Base-by-base conservation (phyloP, 352 stramenopile species). In the Phytophthora europaea region DNA sequence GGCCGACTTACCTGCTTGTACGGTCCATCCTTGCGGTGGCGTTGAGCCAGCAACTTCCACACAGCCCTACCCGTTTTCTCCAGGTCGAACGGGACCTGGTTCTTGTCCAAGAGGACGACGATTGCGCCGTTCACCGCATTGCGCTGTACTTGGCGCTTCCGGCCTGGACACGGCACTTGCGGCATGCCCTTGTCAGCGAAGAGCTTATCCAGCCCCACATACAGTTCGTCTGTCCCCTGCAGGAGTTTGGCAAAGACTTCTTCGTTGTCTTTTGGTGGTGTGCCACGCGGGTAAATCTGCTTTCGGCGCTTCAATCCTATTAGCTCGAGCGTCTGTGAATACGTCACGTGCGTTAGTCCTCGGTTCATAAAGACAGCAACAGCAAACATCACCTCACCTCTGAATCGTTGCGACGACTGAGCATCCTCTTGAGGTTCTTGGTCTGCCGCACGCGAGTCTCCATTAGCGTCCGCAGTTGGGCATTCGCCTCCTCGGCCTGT, bases 361-460 rank as follows among this genome's bases (percentile, higher is more conserved):
- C 47, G 47, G 18, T 20, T 53, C 20, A 28, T 31, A 13, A 15
- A 9, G 13, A 53, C 15, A 12, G 10, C 43, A 28, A 28, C 20
- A 31, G 20, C 47, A n/a, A 18, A 6, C 28, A 20, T 52, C 26
- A 34, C 53, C 50, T 4, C 34, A 73, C 70, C 70, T 77, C 70
- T 48, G 65, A 16, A 12, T 73, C 67, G 20, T 69, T 73, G 12
- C 70, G 70, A 13, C 70, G 57, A 57, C 36, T 79, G 8, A 87
- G 67, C 69, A 81, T 71, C 10, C 65, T 33, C 34, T 82, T 80
- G 57, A 87, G 76, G 51, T 73, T 79, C 20, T 82, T 75, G 67
- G 79, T 82, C 69, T 86, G 66, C 0, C 56, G 59, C 9, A 78
- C 43, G 31, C 62, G 45, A 2, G 48, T 67, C 31, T 78, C 65